These are phyloP conservation scores for Cyclanthera cordifolia DNA, from an alignment of 306 rosid species.

Conservation along the genomic window DNA sequence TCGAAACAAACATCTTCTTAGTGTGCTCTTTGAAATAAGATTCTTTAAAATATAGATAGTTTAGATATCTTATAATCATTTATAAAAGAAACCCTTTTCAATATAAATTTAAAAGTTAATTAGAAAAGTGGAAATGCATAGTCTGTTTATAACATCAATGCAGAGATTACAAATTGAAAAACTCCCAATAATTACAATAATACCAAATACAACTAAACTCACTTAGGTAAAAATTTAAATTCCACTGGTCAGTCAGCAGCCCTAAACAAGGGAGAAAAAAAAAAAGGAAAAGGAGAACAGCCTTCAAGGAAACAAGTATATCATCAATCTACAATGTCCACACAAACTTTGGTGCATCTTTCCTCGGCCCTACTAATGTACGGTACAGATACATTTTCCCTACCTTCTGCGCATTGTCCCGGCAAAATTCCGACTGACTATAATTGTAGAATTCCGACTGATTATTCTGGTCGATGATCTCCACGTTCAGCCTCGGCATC, in stretches of 20 bases:
- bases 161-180: conserved; percentile 2
- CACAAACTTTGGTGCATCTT: conserved; percentile 78
- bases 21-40: no score
- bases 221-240: conserved; percentile 6
- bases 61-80: no score
- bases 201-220: conserved; percentile 10
- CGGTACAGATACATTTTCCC: conserved; percentile 88
- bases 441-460: conserved; percentile 25
- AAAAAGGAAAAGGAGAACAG: no score
- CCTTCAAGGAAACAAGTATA: background rate
- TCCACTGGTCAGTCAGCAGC: conserved; percentile 9
- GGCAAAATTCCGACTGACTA: conserved; percentile 28
- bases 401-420: conserved; percentile 43
- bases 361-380: conserved; percentile 58
- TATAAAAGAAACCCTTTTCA: no score
- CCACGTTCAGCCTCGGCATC: conserved; percentile 80
- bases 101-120: no score
- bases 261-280: background rate
- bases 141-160: conserved; percentile 8
- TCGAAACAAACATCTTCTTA: no score
- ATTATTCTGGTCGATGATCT: conserved; percentile 64
- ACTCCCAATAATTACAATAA: conserved; percentile 15
- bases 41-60: no score
- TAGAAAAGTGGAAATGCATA: background rate
- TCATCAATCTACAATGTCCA: conserved; percentile 54